Percentiles rank a stretch among this genome's conserved stretches.
Evolutionary conservation across 306 rosid genomes (phyloP).

Genomic region (Prunus mume): DNA sequence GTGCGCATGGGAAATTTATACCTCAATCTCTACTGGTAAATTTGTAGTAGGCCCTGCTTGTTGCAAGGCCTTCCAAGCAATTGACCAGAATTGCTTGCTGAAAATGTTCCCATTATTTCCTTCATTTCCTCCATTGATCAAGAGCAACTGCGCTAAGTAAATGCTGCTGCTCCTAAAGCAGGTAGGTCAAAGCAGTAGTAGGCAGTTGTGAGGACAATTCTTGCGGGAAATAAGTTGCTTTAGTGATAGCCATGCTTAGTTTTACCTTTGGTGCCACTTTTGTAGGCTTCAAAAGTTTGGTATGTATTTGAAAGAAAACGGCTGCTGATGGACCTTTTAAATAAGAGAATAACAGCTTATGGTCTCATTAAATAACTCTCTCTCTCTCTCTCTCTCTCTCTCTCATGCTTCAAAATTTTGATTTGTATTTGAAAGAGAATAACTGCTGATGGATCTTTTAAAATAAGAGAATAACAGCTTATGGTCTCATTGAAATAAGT

Average conservation of each 20-base stretch:
- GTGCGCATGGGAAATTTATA: not conserved
- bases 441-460: too few species aligned
- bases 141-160: not conserved
- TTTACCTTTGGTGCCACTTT: not conserved
- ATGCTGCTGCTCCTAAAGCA: not conserved
- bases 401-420: not conserved
- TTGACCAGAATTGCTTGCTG: conserved; percentile 9
- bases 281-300: too few species aligned
- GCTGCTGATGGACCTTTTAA: too few species aligned
- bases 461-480: not conserved
- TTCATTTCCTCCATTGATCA: conserved; percentile 6
- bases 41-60: conserved; percentile 7
- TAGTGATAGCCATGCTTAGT: not conserved
- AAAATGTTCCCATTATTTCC: conserved; percentile 11
- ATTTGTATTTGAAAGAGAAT: not conserved
- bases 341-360: too few species aligned
- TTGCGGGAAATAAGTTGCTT: not conserved
- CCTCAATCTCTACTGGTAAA: not conserved
- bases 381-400: too few species aligned
- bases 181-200: not conserved
- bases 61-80: conserved; percentile 10
- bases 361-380: too few species aligned
- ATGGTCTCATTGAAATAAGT: too few species aligned
- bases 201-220: not conserved
- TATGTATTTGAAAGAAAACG: too few species aligned